These are phyloP conservation scores for Wickerhamiella qilinensis DNA, from an alignment of 805 yeast species.

Conservation along the genomic window DNA sequence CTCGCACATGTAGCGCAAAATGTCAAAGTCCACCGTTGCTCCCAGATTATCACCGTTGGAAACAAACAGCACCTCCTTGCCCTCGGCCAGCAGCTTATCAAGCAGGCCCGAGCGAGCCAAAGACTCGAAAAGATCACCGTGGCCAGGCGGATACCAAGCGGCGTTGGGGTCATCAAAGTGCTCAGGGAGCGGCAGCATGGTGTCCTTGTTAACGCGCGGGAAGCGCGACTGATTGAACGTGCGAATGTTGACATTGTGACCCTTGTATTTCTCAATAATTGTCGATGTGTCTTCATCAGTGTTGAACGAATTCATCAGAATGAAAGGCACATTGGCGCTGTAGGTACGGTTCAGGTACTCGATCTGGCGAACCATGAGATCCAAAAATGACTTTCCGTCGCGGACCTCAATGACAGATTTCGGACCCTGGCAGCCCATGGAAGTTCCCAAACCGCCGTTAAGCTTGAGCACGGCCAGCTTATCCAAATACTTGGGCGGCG, in stretches of 20 bases:
- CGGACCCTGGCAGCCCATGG: constrained; percentile 99
- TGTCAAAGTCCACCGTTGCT: constrained; percentile 88
- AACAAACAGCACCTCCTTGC: constrained; percentile 87
- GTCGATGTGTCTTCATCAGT: constrained; percentile 91
- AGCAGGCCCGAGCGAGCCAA: constrained; percentile 80
- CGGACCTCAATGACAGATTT: constrained; percentile 96
- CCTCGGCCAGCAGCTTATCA: constrained; percentile 75
- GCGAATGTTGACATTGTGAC: constrained; percentile 86
- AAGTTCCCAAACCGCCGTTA: constrained; percentile 97
- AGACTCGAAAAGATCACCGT: constrained; percentile 92
- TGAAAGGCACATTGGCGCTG: constrained; percentile 86
- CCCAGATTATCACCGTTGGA: constrained; percentile 98
- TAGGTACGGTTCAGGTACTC: constrained; percentile 82
- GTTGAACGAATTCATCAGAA: constrained; percentile 97
- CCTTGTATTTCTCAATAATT: constrained; percentile 90
- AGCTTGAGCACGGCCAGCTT: constrained; percentile 90
- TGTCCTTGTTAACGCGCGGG: constrained; percentile 91
- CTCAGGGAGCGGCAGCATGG: constrained; percentile 89
- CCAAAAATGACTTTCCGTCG: constrained; percentile 94
- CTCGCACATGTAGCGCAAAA: constrained; percentile 83
- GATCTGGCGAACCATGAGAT: constrained; percentile 89
- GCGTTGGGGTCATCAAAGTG: constrained; percentile 55
- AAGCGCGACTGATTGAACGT: constrained; percentile 96
- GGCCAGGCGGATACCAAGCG: constrained; percentile 99
- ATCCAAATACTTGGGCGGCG: constrained; percentile 31